Base-by-base conservation (phyloP, 225 moss, liverwort and hornwort genomes). In the Pseudisothecium myosuroides region DNA sequence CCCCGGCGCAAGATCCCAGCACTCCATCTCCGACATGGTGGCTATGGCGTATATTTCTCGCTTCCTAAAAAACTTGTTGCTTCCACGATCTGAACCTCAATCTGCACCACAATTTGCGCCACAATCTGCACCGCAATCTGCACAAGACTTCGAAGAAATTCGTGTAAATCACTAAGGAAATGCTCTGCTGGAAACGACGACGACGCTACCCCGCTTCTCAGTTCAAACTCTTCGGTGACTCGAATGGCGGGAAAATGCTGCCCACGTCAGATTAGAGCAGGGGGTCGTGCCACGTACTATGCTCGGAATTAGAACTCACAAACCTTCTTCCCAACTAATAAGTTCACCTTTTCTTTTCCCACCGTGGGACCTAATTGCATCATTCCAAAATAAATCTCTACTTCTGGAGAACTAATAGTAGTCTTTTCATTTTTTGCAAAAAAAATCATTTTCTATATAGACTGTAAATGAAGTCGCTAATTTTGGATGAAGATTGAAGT, bases 1-100 rank as follows among this genome's bases (percentile, higher is more conserved):
- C 20, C 92, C 92, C 9, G 92, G 82, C 63, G 92, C 92, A 45
- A 92, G 61, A 82, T 92, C 90, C 66, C 64, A 79, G 31, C 50
- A 76, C 64, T 86, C 88, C 92, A 86, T 88, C 64, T 78, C 88
- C 47, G 80, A 82, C 85, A 77, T 65, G 15, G 17, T 86, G 55
- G 55, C 81, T 37, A 73, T 37, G 75, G 80, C 71, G 56, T 37
- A 20, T 36, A 66, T 13, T 3, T 54, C 43, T 65, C 52, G 12
- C 47, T 61, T 55, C 7, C 89, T 64, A 43, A 55, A n/a, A n/a
- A n/a, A n/a, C n/a, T n/a, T n/a, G 11, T 24, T 3, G 41, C 56
- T 20, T 36, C 43, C 8, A 58, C 24, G 47, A 74, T 74, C 45
- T 45, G 36, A 80, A 47, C 66, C 32, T 28, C 61, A 73, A 52